A percentile compares a stretch with the other conserved stretches of the same genome.
Evolutionary conservation across 495 filamentous ascomycete genomes (phyloP).

Genomic region (Cercophora newfieldiana): DNA sequence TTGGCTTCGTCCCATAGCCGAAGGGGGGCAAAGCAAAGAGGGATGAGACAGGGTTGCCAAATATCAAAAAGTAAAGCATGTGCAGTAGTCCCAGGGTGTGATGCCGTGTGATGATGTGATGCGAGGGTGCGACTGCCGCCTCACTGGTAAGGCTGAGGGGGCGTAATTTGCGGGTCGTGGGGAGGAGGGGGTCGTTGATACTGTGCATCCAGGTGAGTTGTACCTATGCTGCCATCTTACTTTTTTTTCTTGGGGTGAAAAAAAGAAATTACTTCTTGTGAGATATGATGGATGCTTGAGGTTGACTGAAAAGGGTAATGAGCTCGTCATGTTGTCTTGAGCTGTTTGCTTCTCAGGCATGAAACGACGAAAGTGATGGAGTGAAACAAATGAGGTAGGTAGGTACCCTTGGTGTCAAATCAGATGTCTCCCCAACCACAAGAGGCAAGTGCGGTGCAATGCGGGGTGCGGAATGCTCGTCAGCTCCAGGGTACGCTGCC

Average conservation of each 20-base stretch:
- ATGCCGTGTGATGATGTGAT: not conserved
- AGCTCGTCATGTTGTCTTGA: not conserved
- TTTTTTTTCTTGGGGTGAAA: not conserved
- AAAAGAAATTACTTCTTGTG: not conserved
- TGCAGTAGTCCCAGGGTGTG: not conserved
- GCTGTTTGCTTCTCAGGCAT: not conserved
- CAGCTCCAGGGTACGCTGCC: not conserved
- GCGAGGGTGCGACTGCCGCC: not conserved
- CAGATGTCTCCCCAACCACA: no score
- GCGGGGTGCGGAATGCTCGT: not conserved
- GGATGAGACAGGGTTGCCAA: not conserved
- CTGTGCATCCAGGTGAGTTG: no score
- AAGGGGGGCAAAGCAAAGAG: not conserved
- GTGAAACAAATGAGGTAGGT: not conserved
- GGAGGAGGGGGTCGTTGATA: no score
- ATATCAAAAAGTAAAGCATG: not conserved
- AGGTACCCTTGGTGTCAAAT: not conserved
- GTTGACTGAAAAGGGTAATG: not conserved
- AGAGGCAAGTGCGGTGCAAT: no score
- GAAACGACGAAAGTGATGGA: not conserved
- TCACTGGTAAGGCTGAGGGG: not conserved
- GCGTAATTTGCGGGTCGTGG: not conserved
- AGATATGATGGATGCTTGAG: not conserved
- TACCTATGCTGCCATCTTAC: no score
- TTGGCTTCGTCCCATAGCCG: not conserved